A percentile compares a stretch with the other conserved stretches of the same genome.
These are phyloP conservation scores for Coniochaeta sp. DNA, from an alignment of 2,329 filamentous ascomycete genomes.

Conservation along the genomic window DNA sequence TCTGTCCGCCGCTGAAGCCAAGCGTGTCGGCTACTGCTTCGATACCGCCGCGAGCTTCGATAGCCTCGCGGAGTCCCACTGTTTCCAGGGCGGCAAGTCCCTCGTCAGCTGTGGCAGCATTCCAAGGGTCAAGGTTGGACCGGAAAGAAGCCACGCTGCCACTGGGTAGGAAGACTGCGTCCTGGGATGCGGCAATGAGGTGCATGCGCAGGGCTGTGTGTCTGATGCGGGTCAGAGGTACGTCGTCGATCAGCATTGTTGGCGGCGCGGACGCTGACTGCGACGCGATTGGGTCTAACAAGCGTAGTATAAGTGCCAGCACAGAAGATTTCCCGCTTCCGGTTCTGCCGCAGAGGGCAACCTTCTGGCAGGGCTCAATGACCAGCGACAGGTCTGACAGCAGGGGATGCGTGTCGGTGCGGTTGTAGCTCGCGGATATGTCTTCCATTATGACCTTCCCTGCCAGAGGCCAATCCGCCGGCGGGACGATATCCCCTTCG, in stretches of 20 bases:
- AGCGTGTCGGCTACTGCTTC: constrained; percentile 24
- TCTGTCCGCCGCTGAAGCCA: constrained; percentile 30
- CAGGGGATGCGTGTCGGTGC: constrained; percentile 12
- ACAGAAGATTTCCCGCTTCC: constrained; percentile 32
- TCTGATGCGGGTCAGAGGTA: constrained; percentile 21
- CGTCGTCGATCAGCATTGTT: constrained; percentile 23
- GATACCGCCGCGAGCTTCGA: constrained; percentile 18
- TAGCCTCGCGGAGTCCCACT: constrained; percentile 16
- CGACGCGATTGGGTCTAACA: constrained; percentile 24
- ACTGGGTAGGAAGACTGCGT: constrained; percentile 32
- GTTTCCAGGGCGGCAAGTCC: constrained; percentile 15
- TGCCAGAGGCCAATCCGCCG: constrained; percentile 19
- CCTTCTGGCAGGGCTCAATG: constrained; percentile 22
- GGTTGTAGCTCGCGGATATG: constrained; percentile 19
- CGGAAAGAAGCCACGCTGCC: constrained; percentile 21
- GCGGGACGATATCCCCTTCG: constrained; percentile 15
- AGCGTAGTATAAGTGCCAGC: constrained; percentile 30
- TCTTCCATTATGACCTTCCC: constrained; percentile 16
- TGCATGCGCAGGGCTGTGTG: constrained; percentile 26
- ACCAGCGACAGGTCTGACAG: constrained; percentile 20
- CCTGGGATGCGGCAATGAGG: constrained; percentile 35
- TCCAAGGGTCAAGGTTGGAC: constrained; percentile 24
- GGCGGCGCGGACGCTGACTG: constrained; percentile 15
- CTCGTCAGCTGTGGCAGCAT: constrained; percentile 12
- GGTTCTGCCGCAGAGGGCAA: constrained; percentile 25